Conservation (phyloP, 179 eudicot species). For the Gypsophila paniculata region DNA sequence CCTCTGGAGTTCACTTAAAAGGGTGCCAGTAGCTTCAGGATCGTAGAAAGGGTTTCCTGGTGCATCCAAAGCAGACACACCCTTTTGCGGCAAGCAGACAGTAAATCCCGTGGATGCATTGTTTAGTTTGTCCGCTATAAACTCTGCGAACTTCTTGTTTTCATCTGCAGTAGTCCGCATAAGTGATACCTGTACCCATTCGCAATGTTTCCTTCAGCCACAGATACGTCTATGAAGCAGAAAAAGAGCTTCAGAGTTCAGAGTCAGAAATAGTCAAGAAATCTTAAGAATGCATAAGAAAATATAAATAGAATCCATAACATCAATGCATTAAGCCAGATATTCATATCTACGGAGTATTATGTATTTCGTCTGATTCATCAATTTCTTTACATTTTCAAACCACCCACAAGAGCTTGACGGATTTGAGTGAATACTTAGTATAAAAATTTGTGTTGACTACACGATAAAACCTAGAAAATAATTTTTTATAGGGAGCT, state of each 20-base stretch:
- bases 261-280: background rate
- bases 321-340: too few species aligned
- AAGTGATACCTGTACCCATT: conserved; percentile 59
- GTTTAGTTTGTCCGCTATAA: conserved; percentile 75
- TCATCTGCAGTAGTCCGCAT: conserved; percentile 87
- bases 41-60: conserved; percentile 80
- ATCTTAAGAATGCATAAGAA: background rate
- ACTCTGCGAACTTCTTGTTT: conserved; percentile 73
- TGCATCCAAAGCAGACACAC: conserved; percentile 88
- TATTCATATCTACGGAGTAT: too few species aligned
- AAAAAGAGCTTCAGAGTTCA: background rate
- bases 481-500: background rate
- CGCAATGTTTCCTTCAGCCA: background rate
- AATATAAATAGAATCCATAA: too few species aligned
- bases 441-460: background rate
- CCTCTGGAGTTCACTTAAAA: conserved; percentile 63
- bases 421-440: too few species aligned
- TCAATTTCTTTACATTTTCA: too few species aligned
- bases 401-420: too few species aligned
- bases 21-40: conserved; percentile 70
- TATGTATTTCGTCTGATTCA: too few species aligned
- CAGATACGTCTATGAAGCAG: conserved; percentile 1
- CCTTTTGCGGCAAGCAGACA: conserved; percentile 87
- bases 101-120: conserved; percentile 65
- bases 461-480: background rate